Evolutionary conservation across 2,329 filamentous ascomycete genomes (phyloP).

Genomic region (Xylariales sp.): DNA sequence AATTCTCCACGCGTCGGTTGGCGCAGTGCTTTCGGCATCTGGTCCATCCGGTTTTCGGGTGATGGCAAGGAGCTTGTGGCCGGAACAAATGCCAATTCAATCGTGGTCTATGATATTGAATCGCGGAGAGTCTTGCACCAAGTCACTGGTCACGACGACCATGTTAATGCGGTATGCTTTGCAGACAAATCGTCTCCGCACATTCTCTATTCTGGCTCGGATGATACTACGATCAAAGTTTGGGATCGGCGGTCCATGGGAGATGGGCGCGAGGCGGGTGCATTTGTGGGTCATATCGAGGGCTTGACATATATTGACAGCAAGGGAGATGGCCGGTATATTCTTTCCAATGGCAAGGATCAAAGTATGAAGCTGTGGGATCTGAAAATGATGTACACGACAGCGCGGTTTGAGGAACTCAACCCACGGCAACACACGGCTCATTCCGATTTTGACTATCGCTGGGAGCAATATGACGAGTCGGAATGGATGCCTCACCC

Average conservation of each 20-base stretch:
- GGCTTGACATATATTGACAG: constrained; percentile 66
- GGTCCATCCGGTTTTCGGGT: constrained; percentile 88
- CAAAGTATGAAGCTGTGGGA: constrained; percentile 99
- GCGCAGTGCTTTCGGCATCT: constrained; percentile 60
- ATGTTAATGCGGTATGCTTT: constrained; percentile 96
- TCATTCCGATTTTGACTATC: constrained; percentile 67
- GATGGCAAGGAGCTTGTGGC: constrained; percentile 89
- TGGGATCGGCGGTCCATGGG: constrained; percentile 95
- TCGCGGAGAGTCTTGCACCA: constrained; percentile 68
- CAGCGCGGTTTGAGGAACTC: constrained; percentile 54
- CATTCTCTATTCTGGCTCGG: constrained; percentile 92
- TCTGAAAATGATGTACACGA: constrained; percentile 79
- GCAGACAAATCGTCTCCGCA: constrained; percentile 85
- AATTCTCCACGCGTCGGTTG: constrained; percentile 18
- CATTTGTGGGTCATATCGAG: constrained; percentile 63
- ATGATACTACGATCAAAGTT: constrained; percentile 90
- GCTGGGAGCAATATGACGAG: constrained; percentile 62
- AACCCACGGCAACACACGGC: constrained; percentile 50
- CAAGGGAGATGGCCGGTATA: constrained; percentile 71
- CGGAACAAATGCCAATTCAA: constrained; percentile 72
- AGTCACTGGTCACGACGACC: constrained; percentile 74
- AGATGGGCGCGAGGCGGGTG: constrained; percentile 67
- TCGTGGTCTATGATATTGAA: constrained; percentile 92
- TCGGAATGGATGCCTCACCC: constrained; percentile 68
- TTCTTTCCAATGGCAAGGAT: constrained; percentile 92